Base-by-base conservation (phyloP, 129 eudicot species). In the Rutidosis leptorrhynchoides region DNA sequence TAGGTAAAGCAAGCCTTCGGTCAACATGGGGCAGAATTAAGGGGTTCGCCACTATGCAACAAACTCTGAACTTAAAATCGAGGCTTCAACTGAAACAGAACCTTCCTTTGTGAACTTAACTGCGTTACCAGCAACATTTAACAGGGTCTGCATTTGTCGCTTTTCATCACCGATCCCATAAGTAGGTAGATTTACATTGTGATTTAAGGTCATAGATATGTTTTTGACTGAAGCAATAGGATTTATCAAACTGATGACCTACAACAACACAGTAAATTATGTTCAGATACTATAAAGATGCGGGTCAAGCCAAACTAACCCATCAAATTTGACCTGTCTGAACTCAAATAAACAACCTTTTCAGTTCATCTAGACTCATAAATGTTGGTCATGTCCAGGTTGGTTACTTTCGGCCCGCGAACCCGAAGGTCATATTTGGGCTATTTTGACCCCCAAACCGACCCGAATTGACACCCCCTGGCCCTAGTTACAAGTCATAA, bases 51-150 rank as follows among this genome's bases (percentile, higher is more conserved):
- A 76, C 43, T 79, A 75, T 62, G 80, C 69, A n/a, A 62, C 35
- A 70, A 69, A 77, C 70, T 82, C 83, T 0, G 81, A 72, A 65
- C 74, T 79, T 46, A 83, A 77, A 66, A 82, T 53, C 3, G 87
- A 82, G 49, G 83, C 87, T 54, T 67, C 75, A 29, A 85, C 71
- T 25, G 91, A 82, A 40, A 82, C 71, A 51, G 70, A 67, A 35
- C 91, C 91, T 71, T 79, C 83, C 75, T 74, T 85, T 2, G 92
- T 82, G 69, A 82, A 82, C 72, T 82, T 85, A 25, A 82, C 81
- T 52, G 92, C 81, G 29, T 85, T 85, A 46, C 87, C 85, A 61
- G 78, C 77, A n/a, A 85, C 63, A 48, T 76, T 82, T 65, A 85
- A 52, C 22, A 85, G 64, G 24, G 76, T 79, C 43, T 85, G 87